Conservation (phyloP, 495 filamentous ascomycete genomes). For the Mytilinidion resinicola region DNA sequence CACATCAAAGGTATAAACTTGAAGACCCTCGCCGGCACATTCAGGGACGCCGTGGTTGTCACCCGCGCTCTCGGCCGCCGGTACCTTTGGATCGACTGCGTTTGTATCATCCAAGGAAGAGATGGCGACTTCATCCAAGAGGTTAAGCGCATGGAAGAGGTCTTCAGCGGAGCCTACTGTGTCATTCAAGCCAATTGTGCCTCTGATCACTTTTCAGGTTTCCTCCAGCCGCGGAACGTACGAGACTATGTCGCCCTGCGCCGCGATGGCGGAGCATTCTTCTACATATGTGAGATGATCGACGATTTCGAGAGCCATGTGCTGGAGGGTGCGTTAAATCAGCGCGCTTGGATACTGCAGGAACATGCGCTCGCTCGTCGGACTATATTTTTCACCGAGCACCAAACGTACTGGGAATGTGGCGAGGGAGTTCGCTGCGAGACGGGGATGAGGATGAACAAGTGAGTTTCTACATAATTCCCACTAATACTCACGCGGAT, state of each 20-base stretch:
- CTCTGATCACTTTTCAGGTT: conserved; percentile 21
- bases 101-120: conserved; percentile 40
- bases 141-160: conserved; percentile 35
- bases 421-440: conserved; percentile 36
- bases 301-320: conserved; percentile 38
- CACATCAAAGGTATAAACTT: neutral
- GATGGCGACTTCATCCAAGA: conserved; percentile 36
- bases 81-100: conserved; percentile 34
- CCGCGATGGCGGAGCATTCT: neutral
- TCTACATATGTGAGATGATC: conserved; percentile 29
- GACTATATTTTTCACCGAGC: conserved; percentile 37
- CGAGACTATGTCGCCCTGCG: neutral
- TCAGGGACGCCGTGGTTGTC: conserved; percentile 8
- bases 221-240: conserved; percentile 16
- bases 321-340: conserved; percentile 27
- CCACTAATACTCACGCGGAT: too few relatives aligned
- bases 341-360: conserved; percentile 40
- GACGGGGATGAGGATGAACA: conserved; percentile 20
- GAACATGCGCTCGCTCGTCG: conserved; percentile 37
- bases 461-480: conserved; percentile 33
- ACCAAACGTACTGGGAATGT: conserved; percentile 41
- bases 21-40: conserved; percentile 1
- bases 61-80: neutral
- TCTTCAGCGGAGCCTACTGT: conserved; percentile 30
- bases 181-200: conserved; percentile 36